Evolutionary conservation across 768 basidiomycete species (phyloP).

Genomic region (Suillus plorans): DNA sequence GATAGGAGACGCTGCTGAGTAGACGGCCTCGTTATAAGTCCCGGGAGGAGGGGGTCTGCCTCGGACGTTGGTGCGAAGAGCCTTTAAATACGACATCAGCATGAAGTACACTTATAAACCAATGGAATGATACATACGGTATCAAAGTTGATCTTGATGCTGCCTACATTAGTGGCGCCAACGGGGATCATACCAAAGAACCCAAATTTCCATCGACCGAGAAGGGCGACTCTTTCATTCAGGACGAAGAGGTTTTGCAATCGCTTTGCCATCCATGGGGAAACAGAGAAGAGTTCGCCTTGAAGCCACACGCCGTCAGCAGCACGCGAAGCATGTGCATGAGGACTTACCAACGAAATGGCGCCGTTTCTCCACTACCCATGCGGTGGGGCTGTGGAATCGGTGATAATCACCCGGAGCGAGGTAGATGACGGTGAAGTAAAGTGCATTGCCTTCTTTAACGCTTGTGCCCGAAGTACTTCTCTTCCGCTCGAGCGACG

Average conservation of each 20-base stretch:
- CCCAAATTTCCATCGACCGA: slow-evolving; percentile 92
- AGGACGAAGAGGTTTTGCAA: slow-evolving; percentile 92
- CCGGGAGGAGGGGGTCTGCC: slow-evolving; percentile 72
- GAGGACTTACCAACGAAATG: slow-evolving; percentile 85
- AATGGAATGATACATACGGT: slow-evolving; percentile 42
- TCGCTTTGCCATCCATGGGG: slow-evolving; percentile 92
- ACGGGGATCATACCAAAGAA: slow-evolving; percentile 98
- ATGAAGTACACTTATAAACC: not conserved
- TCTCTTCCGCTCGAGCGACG: slow-evolving; percentile 32
- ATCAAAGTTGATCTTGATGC: slow-evolving; percentile 96
- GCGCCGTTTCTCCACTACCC: slow-evolving; percentile 95
- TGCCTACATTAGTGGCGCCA: slow-evolving; percentile 97
- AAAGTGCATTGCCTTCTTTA: slow-evolving; percentile 79
- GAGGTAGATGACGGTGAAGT: slow-evolving; percentile 94
- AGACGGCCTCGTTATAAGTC: slow-evolving; percentile 90
- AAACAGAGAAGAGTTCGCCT: slow-evolving; percentile 96
- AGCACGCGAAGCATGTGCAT: not conserved
- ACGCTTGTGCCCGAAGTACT: slow-evolving; percentile 48
- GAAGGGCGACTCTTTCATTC: slow-evolving; percentile 95
- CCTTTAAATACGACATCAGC: slow-evolving; percentile 38
- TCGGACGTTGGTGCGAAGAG: slow-evolving; percentile 86
- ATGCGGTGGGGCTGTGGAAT: slow-evolving; percentile 93
- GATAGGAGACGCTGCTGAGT: slow-evolving; percentile 78
- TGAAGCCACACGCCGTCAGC: slow-evolving; percentile 1
- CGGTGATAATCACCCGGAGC: slow-evolving; percentile 98